Conservation (phyloP, 495 filamentous ascomycete species). For the Hyaloscypha bicolor region DNA sequence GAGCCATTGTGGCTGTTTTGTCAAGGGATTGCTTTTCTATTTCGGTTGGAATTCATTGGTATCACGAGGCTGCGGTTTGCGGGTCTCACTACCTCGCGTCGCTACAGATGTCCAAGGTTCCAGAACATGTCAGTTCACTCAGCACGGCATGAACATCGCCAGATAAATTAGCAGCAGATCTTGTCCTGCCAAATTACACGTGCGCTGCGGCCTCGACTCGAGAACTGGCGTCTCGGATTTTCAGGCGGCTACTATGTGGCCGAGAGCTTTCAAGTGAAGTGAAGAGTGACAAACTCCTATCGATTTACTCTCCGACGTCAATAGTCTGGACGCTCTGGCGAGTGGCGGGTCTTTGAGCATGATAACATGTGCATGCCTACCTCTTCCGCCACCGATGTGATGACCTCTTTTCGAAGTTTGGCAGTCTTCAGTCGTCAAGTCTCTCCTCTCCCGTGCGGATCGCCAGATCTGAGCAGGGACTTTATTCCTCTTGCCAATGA, state of each 20-base stretch:
- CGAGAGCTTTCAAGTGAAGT: background rate
- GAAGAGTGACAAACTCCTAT: background rate
- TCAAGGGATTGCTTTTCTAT: background rate
- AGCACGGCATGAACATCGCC: background rate
- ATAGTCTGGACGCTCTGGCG: background rate
- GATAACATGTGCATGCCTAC: background rate
- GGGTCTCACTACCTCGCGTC: background rate
- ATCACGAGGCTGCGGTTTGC: background rate
- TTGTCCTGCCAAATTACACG: background rate
- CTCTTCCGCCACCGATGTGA: slow-evolving; percentile 10
- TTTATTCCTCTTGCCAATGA: background rate
- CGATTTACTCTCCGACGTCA: background rate
- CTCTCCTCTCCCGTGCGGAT: background rate
- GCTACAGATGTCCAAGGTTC: background rate
- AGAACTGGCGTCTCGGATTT: background rate
- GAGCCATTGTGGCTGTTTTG: too few species aligned
- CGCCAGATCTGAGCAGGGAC: background rate
- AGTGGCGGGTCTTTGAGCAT: background rate
- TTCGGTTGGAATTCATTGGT: background rate
- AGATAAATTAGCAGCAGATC: background rate
- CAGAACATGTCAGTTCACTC: background rate
- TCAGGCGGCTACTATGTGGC: background rate
- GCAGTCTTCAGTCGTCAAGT: background rate
- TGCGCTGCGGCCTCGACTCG: background rate
- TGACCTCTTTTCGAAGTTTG: background rate